Base-by-base conservation (phyloP, 1,284 basidiomycete species). In the Marasmius tenuissimus region DNA sequence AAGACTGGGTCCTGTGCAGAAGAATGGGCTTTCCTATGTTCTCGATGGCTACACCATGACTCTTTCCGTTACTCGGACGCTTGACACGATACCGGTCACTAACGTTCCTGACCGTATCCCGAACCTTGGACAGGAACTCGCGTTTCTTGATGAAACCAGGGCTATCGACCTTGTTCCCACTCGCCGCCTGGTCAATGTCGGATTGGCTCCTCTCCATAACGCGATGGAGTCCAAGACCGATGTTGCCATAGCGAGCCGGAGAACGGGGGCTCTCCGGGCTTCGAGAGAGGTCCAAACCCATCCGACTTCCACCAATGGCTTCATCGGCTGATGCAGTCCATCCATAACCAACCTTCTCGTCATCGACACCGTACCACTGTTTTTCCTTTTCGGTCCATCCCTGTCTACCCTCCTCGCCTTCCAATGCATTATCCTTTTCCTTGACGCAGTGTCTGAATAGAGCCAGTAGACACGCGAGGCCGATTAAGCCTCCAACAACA, bases 71-170 rank as follows among this genome's bases (percentile, higher is more conserved):
- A 14, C 63, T 65, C 51, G 75, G 61, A 48, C 70, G 76, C 54
- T 72, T 72, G 47, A 74, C 76, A 10, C 75, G 73, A 65, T 82
- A 85, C 68, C 76, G 85, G 67, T 85, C 81, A 75, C 89, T 90
- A 61, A 90, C 87, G 52, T 84, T 81, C 60, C 89, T 79, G 39
- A 87, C 84, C 8, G 87, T 87, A 52, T 83, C 76, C 66, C 76
- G 82, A 50, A 91, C 78, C 69, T 75, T 82, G 20, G 80, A 78
- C 56, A 91, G 67, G 69, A 91, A 91, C 67, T 89, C 87, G 27
- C 76, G 78, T 71, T 91, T 91, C 70, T 80, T 85, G 80, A 90
- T 86, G 45, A 87, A 77, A 10, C 79, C 81, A 27, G 85, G 81
- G 61, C 78, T 83, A 47, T 63, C 69, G 59, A 67, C 58, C 14